Evolutionary conservation across 805 yeast genomes (phyloP).

Genomic region (Starmerella floris): DNA sequence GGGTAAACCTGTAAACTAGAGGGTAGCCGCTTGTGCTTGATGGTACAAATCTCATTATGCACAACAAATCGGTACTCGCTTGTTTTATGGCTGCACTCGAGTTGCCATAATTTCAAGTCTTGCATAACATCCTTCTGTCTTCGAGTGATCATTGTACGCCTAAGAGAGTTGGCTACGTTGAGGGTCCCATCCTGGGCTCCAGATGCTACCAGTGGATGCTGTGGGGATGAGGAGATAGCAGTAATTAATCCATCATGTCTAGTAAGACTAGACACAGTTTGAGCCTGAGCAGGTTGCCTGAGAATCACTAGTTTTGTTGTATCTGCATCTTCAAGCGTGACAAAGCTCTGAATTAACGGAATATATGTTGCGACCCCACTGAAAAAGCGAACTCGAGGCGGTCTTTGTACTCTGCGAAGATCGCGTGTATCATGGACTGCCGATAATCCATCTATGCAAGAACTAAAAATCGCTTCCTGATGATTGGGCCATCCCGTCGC

Average conservation of each 20-base stretch:
- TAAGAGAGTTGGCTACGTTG: constrained; percentile 31
- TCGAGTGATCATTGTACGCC: constrained; percentile 23
- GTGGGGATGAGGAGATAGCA: constrained; percentile 30
- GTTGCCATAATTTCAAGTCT: constrained; percentile 23
- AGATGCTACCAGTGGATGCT: constrained; percentile 37
- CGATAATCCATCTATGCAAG: constrained; percentile 35
- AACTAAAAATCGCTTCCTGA: constrained; percentile 28
- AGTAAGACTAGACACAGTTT: constrained; percentile 28
- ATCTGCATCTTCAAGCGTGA: constrained; percentile 33
- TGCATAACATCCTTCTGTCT: constrained; percentile 20
- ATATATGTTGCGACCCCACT: constrained; percentile 18
- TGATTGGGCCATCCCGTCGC: constrained; percentile 28
- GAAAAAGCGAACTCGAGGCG: constrained; percentile 8
- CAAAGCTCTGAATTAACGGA: constrained; percentile 25
- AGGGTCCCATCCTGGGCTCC: constrained; percentile 42
- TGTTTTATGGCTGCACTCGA: constrained; percentile 32
- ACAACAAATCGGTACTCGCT: constrained; percentile 34
- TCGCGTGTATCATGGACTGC: constrained; percentile 28
- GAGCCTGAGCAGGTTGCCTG: constrained; percentile 24
- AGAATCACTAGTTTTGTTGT: constrained; percentile 30
- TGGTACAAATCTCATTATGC: constrained; percentile 29
- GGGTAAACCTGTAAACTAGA: constrained; percentile 31
- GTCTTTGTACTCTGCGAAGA: constrained; percentile 13
- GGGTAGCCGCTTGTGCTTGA: constrained; percentile 19
- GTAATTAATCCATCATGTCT: constrained; percentile 33